phyloP scores from a whole-genome alignment of 169 alveolate genomes.

The Theileria parva region DNA sequence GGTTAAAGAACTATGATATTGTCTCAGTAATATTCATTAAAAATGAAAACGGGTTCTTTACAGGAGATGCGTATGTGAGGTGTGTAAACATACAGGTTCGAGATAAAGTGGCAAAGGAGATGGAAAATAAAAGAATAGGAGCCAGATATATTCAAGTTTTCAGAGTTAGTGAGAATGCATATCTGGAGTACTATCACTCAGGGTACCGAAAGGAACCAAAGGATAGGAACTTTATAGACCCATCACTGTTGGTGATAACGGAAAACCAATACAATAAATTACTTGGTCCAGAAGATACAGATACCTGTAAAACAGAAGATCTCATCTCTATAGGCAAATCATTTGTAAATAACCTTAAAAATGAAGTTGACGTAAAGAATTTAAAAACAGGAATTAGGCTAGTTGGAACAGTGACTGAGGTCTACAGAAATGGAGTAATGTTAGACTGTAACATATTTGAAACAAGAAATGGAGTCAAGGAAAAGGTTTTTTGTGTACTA shows the following conservation, averaged over 20 bases:
- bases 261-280: background rate
- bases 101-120: conserved; percentile 50
- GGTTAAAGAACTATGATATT: conserved; percentile 50
- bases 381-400: conserved; percentile 52
- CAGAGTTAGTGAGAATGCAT: conserved; percentile 60
- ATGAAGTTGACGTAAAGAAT: conserved; percentile 1
- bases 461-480: conserved; percentile 24
- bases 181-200: conserved; percentile 55
- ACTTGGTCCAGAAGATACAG: background rate
- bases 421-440: conserved; percentile 58
- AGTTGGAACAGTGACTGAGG: conserved; percentile 44
- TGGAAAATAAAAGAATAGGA: conserved; percentile 46
- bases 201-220: conserved; percentile 59
- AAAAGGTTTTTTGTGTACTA: conserved; percentile 57
- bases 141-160: conserved; percentile 54
- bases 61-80: conserved; percentile 71
- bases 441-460: conserved; percentile 55
- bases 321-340: background rate
- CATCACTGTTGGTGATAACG: conserved; percentile 29
- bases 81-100: conserved; percentile 36
- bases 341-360: conserved; percentile 1
- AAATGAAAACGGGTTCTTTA: conserved; percentile 59
- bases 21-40: conserved; percentile 41
- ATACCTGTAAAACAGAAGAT: background rate
- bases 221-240: conserved; percentile 40